These are phyloP conservation scores for Raffaelea ambrosiae DNA, from an alignment of 2,329 filamentous ascomycete genomes.

Conservation along the genomic window DNA sequence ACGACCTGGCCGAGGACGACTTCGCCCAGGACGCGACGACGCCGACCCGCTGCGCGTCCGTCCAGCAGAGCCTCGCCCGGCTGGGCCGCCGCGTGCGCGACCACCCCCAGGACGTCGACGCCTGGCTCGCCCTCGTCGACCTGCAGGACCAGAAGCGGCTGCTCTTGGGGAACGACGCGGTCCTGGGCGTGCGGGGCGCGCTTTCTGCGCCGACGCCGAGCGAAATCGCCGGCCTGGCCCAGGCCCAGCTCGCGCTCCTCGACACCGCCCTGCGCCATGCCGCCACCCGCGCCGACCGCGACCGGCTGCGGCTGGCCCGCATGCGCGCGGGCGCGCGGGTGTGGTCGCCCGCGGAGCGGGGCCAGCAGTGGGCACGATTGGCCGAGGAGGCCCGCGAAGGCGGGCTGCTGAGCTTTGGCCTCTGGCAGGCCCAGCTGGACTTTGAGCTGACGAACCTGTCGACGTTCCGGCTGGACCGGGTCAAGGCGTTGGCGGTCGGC, in stretches of 20 bases:
- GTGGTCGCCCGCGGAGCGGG: conserved; percentile 58
- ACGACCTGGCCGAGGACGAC: conserved; percentile 10
- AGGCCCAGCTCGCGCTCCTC: conserved; percentile 73
- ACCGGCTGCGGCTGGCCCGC: conserved; percentile 56
- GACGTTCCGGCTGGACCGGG: conserved; percentile 58
- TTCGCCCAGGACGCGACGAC: neutral
- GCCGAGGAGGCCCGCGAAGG: conserved; percentile 24
- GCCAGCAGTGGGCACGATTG: conserved; percentile 51
- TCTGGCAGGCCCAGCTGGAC: conserved; percentile 70
- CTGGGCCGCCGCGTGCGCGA: conserved; percentile 57
- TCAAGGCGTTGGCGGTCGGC: conserved; percentile 49
- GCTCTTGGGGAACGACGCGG: conserved; percentile 26
- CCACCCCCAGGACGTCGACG: conserved; percentile 55
- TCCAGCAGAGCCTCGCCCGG: conserved; percentile 20
- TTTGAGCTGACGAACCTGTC: conserved; percentile 62
- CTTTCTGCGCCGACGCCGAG: conserved; percentile 44
- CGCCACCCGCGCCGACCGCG: conserved; percentile 34
- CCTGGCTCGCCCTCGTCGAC: conserved; percentile 71
- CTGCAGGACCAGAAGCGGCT: conserved; percentile 61
- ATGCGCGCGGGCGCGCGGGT: conserved; percentile 67
- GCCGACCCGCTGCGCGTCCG: neutral
- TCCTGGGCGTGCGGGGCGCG: too few species aligned
- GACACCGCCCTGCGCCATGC: conserved; percentile 63
- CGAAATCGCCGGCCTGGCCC: conserved; percentile 61
- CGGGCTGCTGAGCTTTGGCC: conserved; percentile 43